Base-by-base conservation (phyloP, 2,329 filamentous ascomycete species). In the Xylariaceae sp. region DNA sequence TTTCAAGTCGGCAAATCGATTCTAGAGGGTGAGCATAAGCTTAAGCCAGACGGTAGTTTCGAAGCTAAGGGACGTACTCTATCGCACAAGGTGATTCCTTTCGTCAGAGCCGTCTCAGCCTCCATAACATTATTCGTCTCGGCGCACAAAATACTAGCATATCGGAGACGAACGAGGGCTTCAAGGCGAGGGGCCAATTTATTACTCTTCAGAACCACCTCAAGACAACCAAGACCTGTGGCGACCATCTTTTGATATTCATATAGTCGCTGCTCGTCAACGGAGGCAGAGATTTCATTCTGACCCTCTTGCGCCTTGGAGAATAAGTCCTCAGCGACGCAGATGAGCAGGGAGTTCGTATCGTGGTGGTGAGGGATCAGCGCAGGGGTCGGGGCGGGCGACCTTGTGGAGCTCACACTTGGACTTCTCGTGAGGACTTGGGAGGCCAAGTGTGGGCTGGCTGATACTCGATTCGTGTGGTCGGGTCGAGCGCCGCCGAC, bases 111-210 rank as follows among this genome's bases (percentile, higher is more conserved):
- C 11, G 82, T 85, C 64, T 91, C 86, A 1, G 85, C 83, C 55
- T 88, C 82, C 68, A 81, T 82, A 10, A 82, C 69, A 52, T 90
- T 90, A 25, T 87, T 83, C 2, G 86, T 91, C 66, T 92, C 87
- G 52, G 88, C 82, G 29, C 82, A 76, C 20, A 92, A 65, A 6
- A 91, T 69, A 25, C 77, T 80, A 2, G 86, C 86, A 64, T 90
- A 89, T 57, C 84, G 76, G 34, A 91, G 65, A 22, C 84, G 77
- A 42, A 89, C 68, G 44, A 77, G 78, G 8, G 85, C 86, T 62
- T 91, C 86, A 37, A 81, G 70, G 14, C 83, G 76, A 3, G 86
- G 83, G 17, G 76, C 67, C 16, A 86, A 66, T 46, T 76, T 75
- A 35, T 72, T 73, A 40, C 77, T 81, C 49, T 80, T 81, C 48